Conservation (phyloP, 2,329 filamentous ascomycete genomes). For the Davidsoniella australis region DNA sequence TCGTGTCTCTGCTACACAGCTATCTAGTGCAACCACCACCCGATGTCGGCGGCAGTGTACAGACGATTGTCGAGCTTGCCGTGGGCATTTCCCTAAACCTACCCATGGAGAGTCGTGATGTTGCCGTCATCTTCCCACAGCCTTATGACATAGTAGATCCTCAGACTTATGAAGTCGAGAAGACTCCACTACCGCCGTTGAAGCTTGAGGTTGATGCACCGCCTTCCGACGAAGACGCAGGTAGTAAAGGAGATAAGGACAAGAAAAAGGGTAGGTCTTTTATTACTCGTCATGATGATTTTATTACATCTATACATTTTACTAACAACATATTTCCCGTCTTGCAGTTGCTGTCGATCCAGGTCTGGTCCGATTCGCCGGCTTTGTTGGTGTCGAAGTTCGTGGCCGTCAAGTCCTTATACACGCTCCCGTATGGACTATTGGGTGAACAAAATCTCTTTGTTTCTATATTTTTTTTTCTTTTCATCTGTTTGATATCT, state of each 20-base stretch:
- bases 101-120: conserved; percentile 79
- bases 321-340: not conserved
- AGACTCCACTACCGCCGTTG: conserved; percentile 45
- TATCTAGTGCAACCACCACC: conserved; percentile 61
- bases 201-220: conserved; percentile 14
- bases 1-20: conserved; percentile 53
- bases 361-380: conserved; percentile 53
- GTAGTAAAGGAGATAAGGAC: conserved; percentile 25
- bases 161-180: conserved; percentile 74
- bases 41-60: conserved; percentile 72
- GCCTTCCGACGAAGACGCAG: conserved; percentile 16
- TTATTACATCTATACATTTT: not conserved
- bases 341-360: conserved; percentile 23
- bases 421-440: conserved; percentile 58
- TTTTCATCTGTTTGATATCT: conserved; percentile 8
- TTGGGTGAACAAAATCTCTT: conserved; percentile 20
- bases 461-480: conserved; percentile 12
- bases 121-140: conserved; percentile 69
- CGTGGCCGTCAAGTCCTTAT: conserved; percentile 56
- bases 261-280: conserved; percentile 32
- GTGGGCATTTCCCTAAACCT: conserved; percentile 73
- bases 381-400: conserved; percentile 60
- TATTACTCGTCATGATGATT: not conserved
- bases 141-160: conserved; percentile 56
- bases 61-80: conserved; percentile 85